A percentile compares a stretch with the other conserved stretches of the same genome.
phyloP scores from a whole-genome alignment of 2,329 filamentous ascomycete genomes.

The Lasiodiplodia sp. region DNA sequence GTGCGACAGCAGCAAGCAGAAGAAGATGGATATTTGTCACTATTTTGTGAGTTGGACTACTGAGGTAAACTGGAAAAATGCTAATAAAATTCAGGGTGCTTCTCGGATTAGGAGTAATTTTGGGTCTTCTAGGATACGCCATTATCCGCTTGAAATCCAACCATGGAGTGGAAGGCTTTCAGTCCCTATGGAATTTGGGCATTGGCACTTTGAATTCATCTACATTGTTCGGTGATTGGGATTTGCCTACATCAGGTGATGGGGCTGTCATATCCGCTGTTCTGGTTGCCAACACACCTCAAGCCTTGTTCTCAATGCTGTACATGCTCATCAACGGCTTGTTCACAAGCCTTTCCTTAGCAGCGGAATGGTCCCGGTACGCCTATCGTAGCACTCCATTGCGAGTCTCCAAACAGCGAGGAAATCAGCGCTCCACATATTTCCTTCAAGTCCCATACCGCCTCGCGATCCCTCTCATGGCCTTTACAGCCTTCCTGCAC shows the following conservation, averaged over 20 bases:
- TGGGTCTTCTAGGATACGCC: not conserved
- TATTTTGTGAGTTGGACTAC: not conserved
- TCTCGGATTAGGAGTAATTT: not conserved
- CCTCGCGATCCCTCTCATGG: conserved; percentile 47
- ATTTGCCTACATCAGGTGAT: not conserved
- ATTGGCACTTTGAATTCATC: not conserved
- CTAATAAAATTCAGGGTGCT: not conserved
- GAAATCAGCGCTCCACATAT: conserved; percentile 50
- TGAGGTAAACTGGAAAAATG: accelerated
- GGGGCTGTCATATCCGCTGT: not conserved
- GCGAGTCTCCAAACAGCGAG: conserved; percentile 47
- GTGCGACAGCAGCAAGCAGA: not conserved
- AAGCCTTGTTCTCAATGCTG: conserved; percentile 52
- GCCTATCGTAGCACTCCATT: conserved; percentile 42
- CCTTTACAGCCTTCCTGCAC: conserved; percentile 45
- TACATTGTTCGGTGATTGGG: not conserved
- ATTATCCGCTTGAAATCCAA: not conserved
- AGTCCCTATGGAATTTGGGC: not conserved
- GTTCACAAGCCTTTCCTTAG: conserved; percentile 56
- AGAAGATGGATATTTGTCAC: not conserved
- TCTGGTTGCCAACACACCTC: not conserved
- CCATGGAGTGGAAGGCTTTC: not conserved
- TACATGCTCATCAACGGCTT: conserved; percentile 57
- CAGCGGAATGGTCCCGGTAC: conserved; percentile 56
- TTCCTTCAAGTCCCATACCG: conserved; percentile 52